Evolutionary conservation across 495 filamentous ascomycete genomes (phyloP).

Genomic region (Aspergillus diversus): DNA sequence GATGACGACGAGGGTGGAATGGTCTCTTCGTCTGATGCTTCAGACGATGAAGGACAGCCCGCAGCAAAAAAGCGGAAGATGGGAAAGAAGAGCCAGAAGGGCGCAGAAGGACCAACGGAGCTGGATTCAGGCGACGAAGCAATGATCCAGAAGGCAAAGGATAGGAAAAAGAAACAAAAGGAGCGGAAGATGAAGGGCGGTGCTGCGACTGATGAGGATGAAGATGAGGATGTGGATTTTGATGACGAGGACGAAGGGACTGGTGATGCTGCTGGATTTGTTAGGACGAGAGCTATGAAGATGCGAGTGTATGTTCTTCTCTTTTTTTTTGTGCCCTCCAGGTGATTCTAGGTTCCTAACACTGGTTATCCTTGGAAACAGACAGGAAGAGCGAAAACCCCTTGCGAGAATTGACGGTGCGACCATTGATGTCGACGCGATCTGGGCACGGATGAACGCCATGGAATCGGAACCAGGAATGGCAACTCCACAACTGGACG

Average conservation of each 20-base stretch:
- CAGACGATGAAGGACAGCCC: conserved; percentile 37
- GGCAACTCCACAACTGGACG: conserved; percentile 16
- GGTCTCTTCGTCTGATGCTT: conserved; percentile 11
- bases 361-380: conserved; percentile 31
- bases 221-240: conserved; percentile 55
- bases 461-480: conserved; percentile 28
- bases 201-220: conserved; percentile 33
- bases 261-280: conserved; percentile 75
- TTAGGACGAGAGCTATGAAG: conserved; percentile 80
- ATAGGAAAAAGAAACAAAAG: conserved; percentile 58
- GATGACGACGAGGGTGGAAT: conserved; percentile 41
- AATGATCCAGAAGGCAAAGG: conserved; percentile 64
- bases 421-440: conserved; percentile 84
- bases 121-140: conserved; percentile 78
- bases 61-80: conserved; percentile 48
- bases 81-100: conserved; percentile 21
- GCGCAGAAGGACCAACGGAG: conserved; percentile 37
- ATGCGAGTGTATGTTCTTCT: conserved; percentile 52
- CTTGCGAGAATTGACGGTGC: conserved; percentile 65
- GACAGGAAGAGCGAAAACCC: conserved; percentile 67
- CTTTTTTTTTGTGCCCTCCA: background rate
- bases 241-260: conserved; percentile 65
- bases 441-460: conserved; percentile 82
- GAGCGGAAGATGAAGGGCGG: conserved; percentile 34
- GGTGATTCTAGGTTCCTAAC: conserved; percentile 1